phyloP scores from a whole-genome alignment of 495 filamentous ascomycete species.

The Aspergillus affinis region DNA sequence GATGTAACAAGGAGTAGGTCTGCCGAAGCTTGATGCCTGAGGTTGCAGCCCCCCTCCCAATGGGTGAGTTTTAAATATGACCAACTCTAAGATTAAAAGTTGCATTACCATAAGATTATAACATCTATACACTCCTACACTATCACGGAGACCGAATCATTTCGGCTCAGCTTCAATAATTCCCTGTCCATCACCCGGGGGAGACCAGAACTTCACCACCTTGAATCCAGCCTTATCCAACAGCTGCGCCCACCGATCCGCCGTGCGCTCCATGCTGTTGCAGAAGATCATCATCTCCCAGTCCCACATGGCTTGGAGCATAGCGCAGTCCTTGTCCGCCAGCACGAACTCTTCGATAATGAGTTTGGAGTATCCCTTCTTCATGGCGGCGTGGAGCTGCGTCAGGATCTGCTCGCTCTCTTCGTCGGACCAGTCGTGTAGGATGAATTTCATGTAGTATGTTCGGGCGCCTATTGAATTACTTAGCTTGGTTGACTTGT shows the following conservation, averaged over 20 bases:
- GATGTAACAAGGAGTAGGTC: too few species aligned
- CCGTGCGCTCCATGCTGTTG: slow-evolving; percentile 26
- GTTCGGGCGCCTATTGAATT: slow-evolving; percentile 39
- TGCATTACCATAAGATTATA: too few species aligned
- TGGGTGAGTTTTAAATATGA: too few species aligned
- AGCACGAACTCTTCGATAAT: slow-evolving; percentile 29
- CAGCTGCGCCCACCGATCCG: slow-evolving; percentile 20
- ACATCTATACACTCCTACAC: too few species aligned
- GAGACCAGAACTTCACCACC: slow-evolving; percentile 27
- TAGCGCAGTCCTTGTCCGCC: slow-evolving; percentile 18
- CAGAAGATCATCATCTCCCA: slow-evolving; percentile 26
- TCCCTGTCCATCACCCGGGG: slow-evolving; percentile 22
- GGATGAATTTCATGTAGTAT: slow-evolving; percentile 50
- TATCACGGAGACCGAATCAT: background rate
- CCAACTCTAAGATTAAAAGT: too few species aligned
- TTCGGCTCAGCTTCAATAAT: slow-evolving; percentile 28
- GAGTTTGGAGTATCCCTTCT: slow-evolving; percentile 39
- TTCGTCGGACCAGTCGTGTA: slow-evolving; percentile 53
- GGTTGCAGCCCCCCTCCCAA: too few species aligned
- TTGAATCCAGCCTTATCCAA: slow-evolving; percentile 24
- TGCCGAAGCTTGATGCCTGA: too few species aligned
- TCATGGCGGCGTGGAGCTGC: slow-evolving; percentile 38
- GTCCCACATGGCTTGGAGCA: slow-evolving; percentile 20
- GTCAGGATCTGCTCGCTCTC: slow-evolving; percentile 37
- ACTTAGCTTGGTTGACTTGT: background rate